Evolutionary conservation across 345 rosid species (phyloP), one percentile per base, ranked within the genome.

Genomic region (Pelargonium nanum): DNA sequence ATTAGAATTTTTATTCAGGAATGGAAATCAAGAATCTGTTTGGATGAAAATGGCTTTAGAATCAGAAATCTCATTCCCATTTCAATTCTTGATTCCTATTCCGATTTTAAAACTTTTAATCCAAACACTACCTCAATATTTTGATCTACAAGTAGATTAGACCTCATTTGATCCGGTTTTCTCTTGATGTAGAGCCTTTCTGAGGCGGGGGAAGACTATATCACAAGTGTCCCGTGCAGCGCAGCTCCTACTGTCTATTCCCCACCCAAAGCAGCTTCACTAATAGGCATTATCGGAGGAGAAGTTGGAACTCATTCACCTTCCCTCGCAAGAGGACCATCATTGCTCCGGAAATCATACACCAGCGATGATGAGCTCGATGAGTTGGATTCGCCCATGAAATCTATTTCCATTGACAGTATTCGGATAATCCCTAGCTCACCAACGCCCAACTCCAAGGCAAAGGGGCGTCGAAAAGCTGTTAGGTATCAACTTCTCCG

Each of bases 301-400:
- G 89, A 88, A 17, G 66, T 80, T 5, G 73, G 77, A 62, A 78
- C 64, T 59, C 81, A 76, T 5, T 26, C 57, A 1, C 21, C 79
- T 22, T 55, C 70, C 63, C 79, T 71, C n/a, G 76, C 83, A 71
- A 75, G 79, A 26, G 72, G 78, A 61, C 79, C 88, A 74, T 67
- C 87, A 0, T 67, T 85, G 66, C 83, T 77, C 48, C 80, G 67
- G 70, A 89, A 88, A 66, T 77, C 93, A 8, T 83, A 86, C 72
- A 80, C 87, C 0, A 89, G 98, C 4, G 96, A 92, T 19, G 98
- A 89, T 22, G 98, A 89, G 76, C 86, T 89, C 9, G 91, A 85
- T 20, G 95, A 87, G 68, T 68, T 89, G 70, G 98, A 85, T 77
- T 79, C 93, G 4, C 84, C 89, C 1, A 56, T 87, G 25, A 72